phyloP scores from a whole-genome alignment of 1,284 basidiomycete species.

The Fomitopsis betulina region DNA sequence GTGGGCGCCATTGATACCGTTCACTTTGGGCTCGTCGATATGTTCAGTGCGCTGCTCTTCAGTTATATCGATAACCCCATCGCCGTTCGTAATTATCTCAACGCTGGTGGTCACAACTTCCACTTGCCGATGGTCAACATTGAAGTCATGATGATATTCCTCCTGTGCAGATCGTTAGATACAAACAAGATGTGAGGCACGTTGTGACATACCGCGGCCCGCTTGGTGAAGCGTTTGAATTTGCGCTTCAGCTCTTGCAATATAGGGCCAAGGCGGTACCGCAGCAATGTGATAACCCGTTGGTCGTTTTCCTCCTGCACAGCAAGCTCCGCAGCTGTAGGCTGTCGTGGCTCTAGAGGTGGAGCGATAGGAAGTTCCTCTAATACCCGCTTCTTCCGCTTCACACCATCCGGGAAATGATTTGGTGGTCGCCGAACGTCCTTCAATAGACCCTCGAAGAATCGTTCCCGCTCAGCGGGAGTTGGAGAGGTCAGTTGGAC shows the following conservation, averaged over 20 bases:
- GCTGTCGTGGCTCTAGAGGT: conserved; percentile 82
- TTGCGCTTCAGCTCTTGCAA: conserved; percentile 89
- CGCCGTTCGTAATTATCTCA: conserved; percentile 35
- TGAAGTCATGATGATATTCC: conserved; percentile 61
- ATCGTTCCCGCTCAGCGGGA: conserved; percentile 58
- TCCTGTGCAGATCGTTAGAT: conserved; percentile 40
- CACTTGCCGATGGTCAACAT: conserved; percentile 21
- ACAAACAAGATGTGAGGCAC: not conserved
- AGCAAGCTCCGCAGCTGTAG: conserved; percentile 80
- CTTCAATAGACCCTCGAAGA: conserved; percentile 74
- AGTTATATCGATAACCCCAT: conserved; percentile 43
- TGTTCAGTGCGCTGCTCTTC: conserved; percentile 28
- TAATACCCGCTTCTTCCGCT: conserved; percentile 79
- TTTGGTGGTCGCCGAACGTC: conserved; percentile 76
- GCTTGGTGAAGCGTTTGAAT: conserved; percentile 87
- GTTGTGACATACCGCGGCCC: conserved; percentile 60
- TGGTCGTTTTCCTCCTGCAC: conserved; percentile 82
- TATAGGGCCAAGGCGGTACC: conserved; percentile 84
- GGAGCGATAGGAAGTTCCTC: conserved; percentile 89
- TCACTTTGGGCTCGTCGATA: conserved; percentile 16
- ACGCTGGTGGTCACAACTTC: conserved; percentile 34
- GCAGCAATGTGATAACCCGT: conserved; percentile 77
- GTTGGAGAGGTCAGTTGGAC: conserved; percentile 57
- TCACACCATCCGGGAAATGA: conserved; percentile 88
- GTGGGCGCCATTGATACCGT: conserved; percentile 9